Evolutionary conservation across 2,329 filamentous ascomycete genomes (phyloP), one percentile per base, ranked within the genome.

Genomic region (Simplicillium sp.): DNA sequence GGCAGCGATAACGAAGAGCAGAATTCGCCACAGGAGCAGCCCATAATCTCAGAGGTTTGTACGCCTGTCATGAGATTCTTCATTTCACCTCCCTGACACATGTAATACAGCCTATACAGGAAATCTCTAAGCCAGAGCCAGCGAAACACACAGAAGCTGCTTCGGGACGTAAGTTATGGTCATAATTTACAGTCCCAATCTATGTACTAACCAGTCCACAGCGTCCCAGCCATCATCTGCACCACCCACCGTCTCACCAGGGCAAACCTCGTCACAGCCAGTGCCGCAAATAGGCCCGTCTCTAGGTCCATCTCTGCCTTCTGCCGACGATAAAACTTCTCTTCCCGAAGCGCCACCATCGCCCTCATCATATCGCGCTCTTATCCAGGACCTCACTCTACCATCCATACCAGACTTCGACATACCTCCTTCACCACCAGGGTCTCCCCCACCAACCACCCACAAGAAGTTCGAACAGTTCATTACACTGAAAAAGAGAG

Each of bases 401-500:
- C 86, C 86, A 3, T 69, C 77, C 3, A 61, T 80, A 4, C 80
- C 85, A 2, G 81, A 87, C 60, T 77, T 87, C 52, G 69, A 80
- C 50, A 87, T 92, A 46, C 85, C 85, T 0, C 70, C 76, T 9
- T 87, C 84, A 4, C 85, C 85, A 1, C 80, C 82, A 1, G 75
- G 75, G 17, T 75, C 75, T 2, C 75, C 75, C 11, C 62, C 67
- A 1, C 55, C 66, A 29, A 50, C 62, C 34, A 60, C 79, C 11
- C 80, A 73, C 38, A 71, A 74, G 49, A 88, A 87, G 51, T 82
- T 90, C 50, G 72, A 77, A 46, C 77, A 79, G 44, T 90, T 92
- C 49, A 72, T 90, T 1, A 70, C 77, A 36, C 70, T 90, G n/a
- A 92, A 92, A 64, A 79, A 77, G 53, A 77, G 82, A 47, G 81